These are phyloP conservation scores for Prunella vulgaris DNA, from an alignment of 257 asterid genomes.

Conservation along the genomic window DNA sequence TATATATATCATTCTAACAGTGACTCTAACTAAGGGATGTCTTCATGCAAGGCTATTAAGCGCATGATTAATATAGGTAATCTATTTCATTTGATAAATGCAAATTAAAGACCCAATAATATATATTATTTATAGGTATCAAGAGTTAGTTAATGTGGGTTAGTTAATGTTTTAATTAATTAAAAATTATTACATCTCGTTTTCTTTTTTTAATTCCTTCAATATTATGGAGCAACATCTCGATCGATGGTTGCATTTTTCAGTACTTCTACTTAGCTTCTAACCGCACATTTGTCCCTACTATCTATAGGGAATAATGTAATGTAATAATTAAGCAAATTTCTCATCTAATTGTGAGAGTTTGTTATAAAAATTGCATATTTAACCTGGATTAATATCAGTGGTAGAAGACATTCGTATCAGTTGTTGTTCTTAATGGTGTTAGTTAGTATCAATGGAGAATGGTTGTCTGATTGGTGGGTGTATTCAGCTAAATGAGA, in stretches of 20 bases:
- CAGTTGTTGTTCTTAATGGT: too few relatives aligned
- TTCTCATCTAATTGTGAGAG: background rate
- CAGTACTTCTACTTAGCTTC: background rate
- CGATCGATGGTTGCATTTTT: background rate
- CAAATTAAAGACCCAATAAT: background rate
- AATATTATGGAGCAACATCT: background rate
- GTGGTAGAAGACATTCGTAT: too few relatives aligned
- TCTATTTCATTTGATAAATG: background rate
- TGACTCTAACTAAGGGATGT: background rate
- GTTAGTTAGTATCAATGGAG: too few relatives aligned
- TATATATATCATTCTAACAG: background rate
- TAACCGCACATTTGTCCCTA: background rate
- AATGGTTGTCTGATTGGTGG: too few relatives aligned
- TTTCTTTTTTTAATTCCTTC: too few relatives aligned
- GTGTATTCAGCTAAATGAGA: too few relatives aligned
- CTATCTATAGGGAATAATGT: background rate
- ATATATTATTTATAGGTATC: background rate
- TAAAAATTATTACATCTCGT: background rate
- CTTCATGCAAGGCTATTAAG: background rate
- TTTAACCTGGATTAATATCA: too few relatives aligned
- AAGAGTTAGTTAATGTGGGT: slow-evolving; percentile 11
- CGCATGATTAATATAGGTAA: background rate
- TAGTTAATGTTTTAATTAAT: slow-evolving; percentile 2
- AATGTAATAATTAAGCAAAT: background rate
- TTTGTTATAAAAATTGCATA: too few relatives aligned